These are phyloP conservation scores for Podospora appendiculata DNA, from an alignment of 495 filamentous ascomycete genomes.

Conservation along the genomic window DNA sequence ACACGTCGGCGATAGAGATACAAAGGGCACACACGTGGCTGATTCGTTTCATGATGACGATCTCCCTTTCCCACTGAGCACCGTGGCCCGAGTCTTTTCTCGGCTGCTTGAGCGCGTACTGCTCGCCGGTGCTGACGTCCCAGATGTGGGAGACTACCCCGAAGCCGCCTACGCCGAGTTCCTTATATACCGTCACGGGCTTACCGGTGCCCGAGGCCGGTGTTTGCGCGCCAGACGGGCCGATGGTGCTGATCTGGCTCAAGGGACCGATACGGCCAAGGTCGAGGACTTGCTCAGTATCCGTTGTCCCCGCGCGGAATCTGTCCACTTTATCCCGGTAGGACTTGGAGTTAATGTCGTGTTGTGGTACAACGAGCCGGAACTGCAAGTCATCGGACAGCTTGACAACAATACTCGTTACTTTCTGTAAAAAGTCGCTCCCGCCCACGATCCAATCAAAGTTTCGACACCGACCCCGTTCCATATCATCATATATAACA, in stretches of 20 bases:
- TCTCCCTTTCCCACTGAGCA: background rate
- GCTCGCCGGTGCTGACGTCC: slow-evolving; percentile 3
- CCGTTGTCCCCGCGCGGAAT: slow-evolving; percentile 2
- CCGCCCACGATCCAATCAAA: slow-evolving; percentile 3
- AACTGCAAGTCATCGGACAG: background rate
- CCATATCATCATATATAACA: background rate
- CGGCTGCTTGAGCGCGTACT: slow-evolving; percentile 1
- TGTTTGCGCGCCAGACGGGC: background rate
- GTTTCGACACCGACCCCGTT: background rate
- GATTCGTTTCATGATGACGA: background rate
- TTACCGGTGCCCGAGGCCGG: background rate
- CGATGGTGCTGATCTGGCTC: background rate
- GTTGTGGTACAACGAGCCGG: background rate
- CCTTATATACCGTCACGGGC: background rate
- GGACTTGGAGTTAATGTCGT: background rate
- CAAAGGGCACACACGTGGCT: slow-evolving; percentile 4
- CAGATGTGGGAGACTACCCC: slow-evolving; percentile 1
- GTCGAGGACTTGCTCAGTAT: background rate
- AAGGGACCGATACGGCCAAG: background rate
- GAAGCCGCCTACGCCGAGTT: background rate
- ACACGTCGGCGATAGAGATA: background rate
- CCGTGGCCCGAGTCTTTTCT: background rate
- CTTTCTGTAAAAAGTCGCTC: background rate
- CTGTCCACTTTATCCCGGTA: slow-evolving; percentile 3
- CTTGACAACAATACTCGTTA: background rate